phyloP scores from a whole-genome alignment of 2,329 filamentous ascomycete species.

The Colletotrichum incanum region DNA sequence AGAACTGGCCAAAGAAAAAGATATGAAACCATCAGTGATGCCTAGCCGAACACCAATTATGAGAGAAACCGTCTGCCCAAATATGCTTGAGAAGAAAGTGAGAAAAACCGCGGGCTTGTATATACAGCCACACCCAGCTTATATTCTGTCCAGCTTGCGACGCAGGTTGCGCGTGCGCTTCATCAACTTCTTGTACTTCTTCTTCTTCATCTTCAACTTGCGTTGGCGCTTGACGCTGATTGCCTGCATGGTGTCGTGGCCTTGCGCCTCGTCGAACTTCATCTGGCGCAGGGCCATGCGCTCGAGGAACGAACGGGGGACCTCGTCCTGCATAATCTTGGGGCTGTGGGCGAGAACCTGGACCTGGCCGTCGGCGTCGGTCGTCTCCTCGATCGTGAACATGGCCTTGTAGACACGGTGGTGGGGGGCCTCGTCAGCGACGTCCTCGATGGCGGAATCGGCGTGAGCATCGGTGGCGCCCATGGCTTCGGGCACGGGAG shows the following conservation, averaged over 20 bases:
- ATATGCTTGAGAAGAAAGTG: slow-evolving; percentile 44
- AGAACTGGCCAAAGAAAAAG: slow-evolving; percentile 28
- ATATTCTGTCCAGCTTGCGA: slow-evolving; percentile 83
- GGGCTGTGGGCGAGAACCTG: slow-evolving; percentile 75
- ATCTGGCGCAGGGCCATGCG: slow-evolving; percentile 78
- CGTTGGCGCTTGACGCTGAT: slow-evolving; percentile 94
- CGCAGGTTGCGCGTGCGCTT: slow-evolving; percentile 90
- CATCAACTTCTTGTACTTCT: slow-evolving; percentile 99
- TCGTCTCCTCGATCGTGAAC: slow-evolving; percentile 78
- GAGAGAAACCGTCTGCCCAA: slow-evolving; percentile 37
- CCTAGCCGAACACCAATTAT: slow-evolving; percentile 39
- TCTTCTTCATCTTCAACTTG: slow-evolving; percentile 99
- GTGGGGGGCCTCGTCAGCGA: slow-evolving; percentile 53
- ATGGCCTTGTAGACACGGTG: slow-evolving; percentile 75
- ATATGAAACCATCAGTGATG: slow-evolving; percentile 32
- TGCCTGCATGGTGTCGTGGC: slow-evolving; percentile 75
- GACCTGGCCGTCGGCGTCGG: slow-evolving; percentile 72
- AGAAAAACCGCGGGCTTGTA: slow-evolving; percentile 44
- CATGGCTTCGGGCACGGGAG: slow-evolving; percentile 82
- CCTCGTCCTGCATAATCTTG: slow-evolving; percentile 66
- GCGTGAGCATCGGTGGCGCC: slow-evolving; percentile 51
- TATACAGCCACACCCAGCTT: slow-evolving; percentile 51
- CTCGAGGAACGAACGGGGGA: slow-evolving; percentile 75
- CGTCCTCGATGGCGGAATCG: slow-evolving; percentile 56
- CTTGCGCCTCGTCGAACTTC: slow-evolving; percentile 69